These are phyloP conservation scores for Pythium brassicae DNA, from an alignment of 352 stramenopile genomes.

Conservation along the genomic window DNA sequence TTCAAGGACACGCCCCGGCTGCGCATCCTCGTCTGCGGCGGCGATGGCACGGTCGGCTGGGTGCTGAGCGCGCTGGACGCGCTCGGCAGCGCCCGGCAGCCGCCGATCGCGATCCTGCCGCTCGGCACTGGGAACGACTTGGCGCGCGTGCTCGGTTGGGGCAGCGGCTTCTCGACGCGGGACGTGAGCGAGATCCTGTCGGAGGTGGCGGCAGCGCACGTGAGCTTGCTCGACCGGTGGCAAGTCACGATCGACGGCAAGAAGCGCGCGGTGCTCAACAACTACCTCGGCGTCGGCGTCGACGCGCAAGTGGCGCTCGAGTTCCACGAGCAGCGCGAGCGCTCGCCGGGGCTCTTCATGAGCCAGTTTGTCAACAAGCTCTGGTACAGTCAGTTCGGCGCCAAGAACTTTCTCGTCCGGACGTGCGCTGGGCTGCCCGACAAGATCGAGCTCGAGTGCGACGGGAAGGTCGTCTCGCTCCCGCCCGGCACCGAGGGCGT, in stretches of 20 bases:
- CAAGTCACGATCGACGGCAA: conserved; percentile 63
- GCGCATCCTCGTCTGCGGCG: conserved; percentile 93
- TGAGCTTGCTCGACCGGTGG: conserved; percentile 77
- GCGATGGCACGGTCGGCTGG: conserved; percentile 94
- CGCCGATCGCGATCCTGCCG: conserved; percentile 93
- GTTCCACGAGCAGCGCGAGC: conserved; percentile 88
- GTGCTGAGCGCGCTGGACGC: conserved; percentile 79
- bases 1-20: conserved; percentile 88
- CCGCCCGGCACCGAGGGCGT: conserved; percentile 78
- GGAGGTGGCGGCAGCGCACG: conserved; percentile 68
- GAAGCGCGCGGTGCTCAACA: conserved; percentile 70
- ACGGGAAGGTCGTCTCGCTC: conserved; percentile 65
- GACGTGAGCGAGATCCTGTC: conserved; percentile 63
- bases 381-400: conserved; percentile 87
- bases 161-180: conserved; percentile 84
- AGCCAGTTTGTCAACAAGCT: conserved; percentile 90
- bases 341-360: conserved; percentile 85
- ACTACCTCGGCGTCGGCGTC: conserved; percentile 85
- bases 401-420: conserved; percentile 83
- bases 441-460: conserved; percentile 78
- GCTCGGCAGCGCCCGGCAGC: conserved; percentile 54
- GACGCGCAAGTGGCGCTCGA: conserved; percentile 88
- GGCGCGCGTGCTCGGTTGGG: conserved; percentile 90
- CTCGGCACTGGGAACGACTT: conserved; percentile 96
- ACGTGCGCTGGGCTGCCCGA: conserved; percentile 72